These are phyloP conservation scores for Musa acuminata DNA, from an alignment of 176 grass and related monocot species.

Conservation along the genomic window DNA sequence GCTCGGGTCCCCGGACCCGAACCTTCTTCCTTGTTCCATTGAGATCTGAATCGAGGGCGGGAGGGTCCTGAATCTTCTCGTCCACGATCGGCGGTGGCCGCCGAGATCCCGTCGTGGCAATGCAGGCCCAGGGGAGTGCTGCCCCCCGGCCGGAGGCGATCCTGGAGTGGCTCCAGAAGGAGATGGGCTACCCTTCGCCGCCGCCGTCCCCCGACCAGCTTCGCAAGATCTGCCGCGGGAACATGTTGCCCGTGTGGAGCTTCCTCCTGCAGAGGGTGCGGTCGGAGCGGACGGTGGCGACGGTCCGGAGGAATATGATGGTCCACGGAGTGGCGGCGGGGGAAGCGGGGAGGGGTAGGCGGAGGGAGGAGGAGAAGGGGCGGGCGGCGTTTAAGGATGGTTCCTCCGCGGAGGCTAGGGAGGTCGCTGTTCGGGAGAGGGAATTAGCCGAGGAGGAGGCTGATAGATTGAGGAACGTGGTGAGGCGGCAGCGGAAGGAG, in stretches of 20 bases:
- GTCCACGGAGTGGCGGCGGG: conserved; percentile 68
- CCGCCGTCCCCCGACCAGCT: conserved; percentile 70
- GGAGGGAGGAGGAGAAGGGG: conserved; percentile 33
- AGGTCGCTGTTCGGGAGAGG: conserved; percentile 31
- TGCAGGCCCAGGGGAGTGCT: conserved; percentile 46
- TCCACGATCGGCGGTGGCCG: background rate
- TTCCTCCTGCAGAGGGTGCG: conserved; percentile 91
- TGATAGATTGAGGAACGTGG: conserved; percentile 72
- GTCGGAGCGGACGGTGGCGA: conserved; percentile 83
- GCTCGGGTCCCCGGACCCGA: background rate
- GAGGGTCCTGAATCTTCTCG: background rate
- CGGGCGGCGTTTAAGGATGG: conserved; percentile 35
- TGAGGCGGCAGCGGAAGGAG: conserved; percentile 89
- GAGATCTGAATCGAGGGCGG: background rate
- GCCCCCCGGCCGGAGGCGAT: conserved; percentile 64
- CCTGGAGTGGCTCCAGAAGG: conserved; percentile 92
- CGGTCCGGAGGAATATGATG: conserved; percentile 71
- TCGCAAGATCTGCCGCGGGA: conserved; percentile 99
- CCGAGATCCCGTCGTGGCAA: conserved; percentile 21
- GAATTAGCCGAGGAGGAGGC: conserved; percentile 86
- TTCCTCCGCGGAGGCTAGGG: conserved; percentile 64
- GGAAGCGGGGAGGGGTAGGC: conserved; percentile 31
- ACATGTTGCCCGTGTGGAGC: conserved; percentile 91
- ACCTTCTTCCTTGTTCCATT: background rate
- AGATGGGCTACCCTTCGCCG: conserved; percentile 91